These are phyloP conservation scores for Dryas octopetala DNA, from an alignment of 306 rosid species.

Conservation along the genomic window DNA sequence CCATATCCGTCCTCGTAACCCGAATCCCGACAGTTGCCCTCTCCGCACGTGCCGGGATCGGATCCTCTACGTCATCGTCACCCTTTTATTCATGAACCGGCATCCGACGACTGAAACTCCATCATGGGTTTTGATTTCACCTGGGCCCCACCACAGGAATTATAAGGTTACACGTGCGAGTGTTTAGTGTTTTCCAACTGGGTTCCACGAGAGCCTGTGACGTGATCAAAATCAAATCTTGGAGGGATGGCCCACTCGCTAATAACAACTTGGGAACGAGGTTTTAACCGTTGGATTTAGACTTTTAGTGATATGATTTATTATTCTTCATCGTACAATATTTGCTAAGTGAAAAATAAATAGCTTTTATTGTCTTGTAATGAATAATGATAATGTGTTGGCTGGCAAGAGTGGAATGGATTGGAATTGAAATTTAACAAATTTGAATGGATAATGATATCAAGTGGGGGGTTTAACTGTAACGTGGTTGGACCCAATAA, in stretches of 20 bases:
- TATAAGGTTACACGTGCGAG: too few relatives aligned
- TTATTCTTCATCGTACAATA: neutral
- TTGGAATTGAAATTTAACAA: neutral
- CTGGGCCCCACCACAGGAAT: too few relatives aligned
- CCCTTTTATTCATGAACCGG: neutral
- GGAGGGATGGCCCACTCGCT: conserved; percentile 2
- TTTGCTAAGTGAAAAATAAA: too few relatives aligned
- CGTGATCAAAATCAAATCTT: conserved; percentile 34
- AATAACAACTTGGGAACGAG: conserved; percentile 6
- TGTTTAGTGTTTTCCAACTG: conserved; percentile 27
- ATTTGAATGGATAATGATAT: neutral
- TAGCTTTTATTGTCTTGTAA: too few relatives aligned
- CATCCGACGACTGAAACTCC: conserved; percentile 16
- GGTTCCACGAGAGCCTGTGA: conserved; percentile 34
- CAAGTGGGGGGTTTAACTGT: neutral
- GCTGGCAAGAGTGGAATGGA: conserved; percentile 26
- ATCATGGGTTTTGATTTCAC: neutral
- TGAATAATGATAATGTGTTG: conserved; percentile 1
- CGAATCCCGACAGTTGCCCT: conserved; percentile 47
- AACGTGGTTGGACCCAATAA: neutral
- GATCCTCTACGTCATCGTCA: conserved; percentile 17
- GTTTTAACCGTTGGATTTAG: conserved; percentile 24
- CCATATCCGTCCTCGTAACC: conserved; percentile 52
- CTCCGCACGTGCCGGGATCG: conserved; percentile 32
- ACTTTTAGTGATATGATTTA: neutral